Base-by-base conservation (phyloP, 2,329 filamentous ascomycete species). In the Mycosphaerella arachidis region DNA sequence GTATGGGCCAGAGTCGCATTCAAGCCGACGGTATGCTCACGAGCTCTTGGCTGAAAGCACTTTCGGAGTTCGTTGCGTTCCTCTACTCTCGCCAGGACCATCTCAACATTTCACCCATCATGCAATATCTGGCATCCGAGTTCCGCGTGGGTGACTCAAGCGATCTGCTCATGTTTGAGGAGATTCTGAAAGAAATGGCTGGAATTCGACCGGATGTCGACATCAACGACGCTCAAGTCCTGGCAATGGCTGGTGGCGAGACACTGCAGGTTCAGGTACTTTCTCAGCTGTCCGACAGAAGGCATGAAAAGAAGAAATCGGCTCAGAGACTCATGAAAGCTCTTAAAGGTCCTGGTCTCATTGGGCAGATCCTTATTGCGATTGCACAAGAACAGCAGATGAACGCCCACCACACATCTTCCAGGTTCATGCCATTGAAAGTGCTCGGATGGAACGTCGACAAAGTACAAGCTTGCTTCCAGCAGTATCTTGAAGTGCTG, bases 101-200 rank as follows among this genome's bases (percentile, higher is more conserved):
- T 65, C 88, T 97, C 80, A 89, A 94, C 67, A 86, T 91, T 0
- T 86, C 86, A 0, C 93, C 94, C 0, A 84, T 99, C 18, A 80
- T 99, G 54, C 90, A 92, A 73, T 97, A 97, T 72, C 90, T 97
- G 64, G 88, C 91, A 51, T 83, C 91, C 62, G 92, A 97, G 72
- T 83, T 99, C 5, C 84, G 86, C 53, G 83, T 83, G 53, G 89
- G 92, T 63, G 95, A 96, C 67, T 89, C 92, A 0, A 95, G 90
- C 9, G 92, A 97, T 73, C 81, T 99, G 35, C 91, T 96, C 64
- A 90, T 99, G 61, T 79, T 99, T 46, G 90, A 94, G 71, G 91
- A 97, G 70, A 84, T 99, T 61, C 89, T 97, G 55, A 86, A 86
- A 37, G 90, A 90, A 2, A 97, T 99, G 94, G 91, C 91, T 18